Evolutionary conservation across 768 basidiomycete genomes (phyloP), one percentile per base, ranked within the genome.

Genomic region (Lactarius sanguifluus): DNA sequence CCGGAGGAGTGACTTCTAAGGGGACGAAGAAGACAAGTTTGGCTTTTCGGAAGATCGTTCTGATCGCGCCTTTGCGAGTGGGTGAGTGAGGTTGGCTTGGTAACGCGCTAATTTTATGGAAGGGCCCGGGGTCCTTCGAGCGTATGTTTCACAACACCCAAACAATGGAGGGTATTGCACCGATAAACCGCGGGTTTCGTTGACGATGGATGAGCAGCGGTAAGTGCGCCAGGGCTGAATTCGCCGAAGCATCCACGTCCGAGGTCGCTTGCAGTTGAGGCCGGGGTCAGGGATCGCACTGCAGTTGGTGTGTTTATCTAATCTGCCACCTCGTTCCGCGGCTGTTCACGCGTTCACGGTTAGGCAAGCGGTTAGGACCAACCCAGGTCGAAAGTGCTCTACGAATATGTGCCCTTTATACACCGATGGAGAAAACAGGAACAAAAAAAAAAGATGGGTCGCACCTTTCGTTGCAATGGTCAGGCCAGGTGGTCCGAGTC

Each of bases 171-270:
- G 30, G 18, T 34, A n/a, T 15, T 25, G 32, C 40, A 30, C 30
- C 18, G n/a, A 62, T 58, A 36, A 59, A 18, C 66, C 50, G 61
- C 66, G 61, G 61, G 40, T 38, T 43, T 58, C 30, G 61, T 54
- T 45, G 57, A 18, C 57, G 32, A 62, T n/a, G 52, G 25, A 23
- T 54, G 25, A 13, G 40, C 10, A n/a, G 1, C 9, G 12, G n/a
- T 18, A 40, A 13, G 57, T 34, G 47, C 13, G 13, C 23, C 47
- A 50, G 23, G 50, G 25, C 5, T 25, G 50, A 1, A 52, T 28
- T 52, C 50, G 25, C 50, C 25, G 13, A 28, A 28, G 25, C 47
- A 50, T 23, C 23, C 47, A 45, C 5, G 52, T 55, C 36, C 57
- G 28, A 43, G 30, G 30, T n/a, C 43, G 30, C 54, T 28, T 57